Conservation (phyloP, 2,329 filamentous ascomycete genomes). For the Trichoderma cornu-damae region DNA sequence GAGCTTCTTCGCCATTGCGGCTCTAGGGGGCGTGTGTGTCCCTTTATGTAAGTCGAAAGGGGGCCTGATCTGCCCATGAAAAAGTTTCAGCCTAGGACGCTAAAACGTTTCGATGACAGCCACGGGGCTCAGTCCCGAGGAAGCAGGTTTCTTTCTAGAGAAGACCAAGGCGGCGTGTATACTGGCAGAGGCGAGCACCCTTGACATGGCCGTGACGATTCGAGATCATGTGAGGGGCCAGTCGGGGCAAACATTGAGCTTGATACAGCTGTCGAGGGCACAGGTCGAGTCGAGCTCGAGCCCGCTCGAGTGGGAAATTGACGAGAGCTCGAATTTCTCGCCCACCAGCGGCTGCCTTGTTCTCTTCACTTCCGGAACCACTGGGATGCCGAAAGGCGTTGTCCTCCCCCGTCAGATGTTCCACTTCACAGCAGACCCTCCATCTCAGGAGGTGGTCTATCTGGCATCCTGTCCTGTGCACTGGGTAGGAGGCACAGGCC, state of each 20-base stretch:
- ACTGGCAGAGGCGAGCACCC: background rate
- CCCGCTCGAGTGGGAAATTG: background rate
- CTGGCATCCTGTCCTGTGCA: background rate
- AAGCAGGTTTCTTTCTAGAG: background rate
- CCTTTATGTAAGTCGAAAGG: slow-evolving; percentile 19
- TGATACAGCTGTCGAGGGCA: background rate
- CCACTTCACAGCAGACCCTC: background rate
- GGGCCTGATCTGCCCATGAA: no score
- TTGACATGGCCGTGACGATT: background rate
- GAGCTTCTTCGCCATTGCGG: slow-evolving; percentile 23
- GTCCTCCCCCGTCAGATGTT: slow-evolving; percentile 42
- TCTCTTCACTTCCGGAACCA: slow-evolving; percentile 47
- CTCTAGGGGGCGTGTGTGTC: slow-evolving; percentile 20
- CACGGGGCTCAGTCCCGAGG: background rate
- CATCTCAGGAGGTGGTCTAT: background rate
- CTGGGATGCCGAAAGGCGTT: slow-evolving; percentile 49
- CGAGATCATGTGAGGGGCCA: background rate
- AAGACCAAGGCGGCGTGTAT: background rate
- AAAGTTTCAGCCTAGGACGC: no score
- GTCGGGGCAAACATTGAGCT: background rate
- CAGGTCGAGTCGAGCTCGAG: background rate
- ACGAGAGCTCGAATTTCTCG: background rate
- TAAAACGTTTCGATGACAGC: background rate
- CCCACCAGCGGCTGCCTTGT: slow-evolving; percentile 38
- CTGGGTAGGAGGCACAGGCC: background rate